A percentile compares a stretch with the other conserved stretches of the same genome.
Conservation (phyloP, 164 flowering plant genomes). For the Malania oleifera region DNA sequence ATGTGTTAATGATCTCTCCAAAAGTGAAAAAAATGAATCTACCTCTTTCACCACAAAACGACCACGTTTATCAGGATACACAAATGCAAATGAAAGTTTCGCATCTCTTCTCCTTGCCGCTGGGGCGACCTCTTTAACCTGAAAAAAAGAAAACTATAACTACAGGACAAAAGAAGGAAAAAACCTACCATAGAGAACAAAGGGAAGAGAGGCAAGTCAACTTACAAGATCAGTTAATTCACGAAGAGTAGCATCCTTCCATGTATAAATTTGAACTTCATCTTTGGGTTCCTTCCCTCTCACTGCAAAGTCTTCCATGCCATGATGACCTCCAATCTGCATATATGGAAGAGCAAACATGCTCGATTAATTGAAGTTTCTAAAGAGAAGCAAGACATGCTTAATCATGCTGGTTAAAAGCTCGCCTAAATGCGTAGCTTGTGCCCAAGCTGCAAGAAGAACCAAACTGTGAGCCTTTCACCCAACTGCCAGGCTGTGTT, state of each 20-base stretch:
- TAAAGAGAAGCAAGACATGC: background rate
- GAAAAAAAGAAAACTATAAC: slow-evolving; percentile 12
- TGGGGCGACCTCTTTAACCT: slow-evolving; percentile 97
- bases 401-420: background rate
- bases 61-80: slow-evolving; percentile 86
- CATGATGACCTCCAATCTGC: slow-evolving; percentile 83
- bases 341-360: slow-evolving; percentile 1
- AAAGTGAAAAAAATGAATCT: background rate
- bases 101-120: slow-evolving; percentile 91
- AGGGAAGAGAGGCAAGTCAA: background rate
- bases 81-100: slow-evolving; percentile 88
- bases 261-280: slow-evolving; percentile 97
- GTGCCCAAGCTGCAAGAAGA: background rate
- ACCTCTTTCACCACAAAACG: slow-evolving; percentile 75
- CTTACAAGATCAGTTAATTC: slow-evolving; percentile 90
- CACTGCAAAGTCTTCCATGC: slow-evolving; percentile 66
- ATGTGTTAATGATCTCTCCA: no score
- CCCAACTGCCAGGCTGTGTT: no score
- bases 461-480: no score
- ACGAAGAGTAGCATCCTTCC: slow-evolving; percentile 98
- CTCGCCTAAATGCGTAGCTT: background rate
- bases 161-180: background rate
- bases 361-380: background rate
- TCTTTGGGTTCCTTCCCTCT: slow-evolving; percentile 96
- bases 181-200: background rate